Conservation (phyloP, 2,329 filamentous ascomycete species). For the Leptodontidium sp. region DNA sequence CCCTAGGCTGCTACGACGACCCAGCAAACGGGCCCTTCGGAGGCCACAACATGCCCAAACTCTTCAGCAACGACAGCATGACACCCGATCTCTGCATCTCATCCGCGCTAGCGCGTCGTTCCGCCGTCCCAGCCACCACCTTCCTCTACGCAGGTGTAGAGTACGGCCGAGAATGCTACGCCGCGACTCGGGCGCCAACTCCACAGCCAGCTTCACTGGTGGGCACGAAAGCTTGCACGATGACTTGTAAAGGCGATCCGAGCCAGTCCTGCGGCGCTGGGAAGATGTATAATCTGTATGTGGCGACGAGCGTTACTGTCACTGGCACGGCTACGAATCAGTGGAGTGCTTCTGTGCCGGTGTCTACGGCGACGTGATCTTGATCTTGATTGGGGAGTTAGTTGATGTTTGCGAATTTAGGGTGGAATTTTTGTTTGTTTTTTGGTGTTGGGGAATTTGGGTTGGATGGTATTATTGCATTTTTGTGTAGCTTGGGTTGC, state of each 20-base stretch:
- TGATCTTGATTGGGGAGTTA: neutral
- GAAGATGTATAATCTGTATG: conserved; percentile 49
- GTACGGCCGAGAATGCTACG: conserved; percentile 49
- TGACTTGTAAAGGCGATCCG: conserved; percentile 42
- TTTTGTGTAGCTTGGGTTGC: neutral
- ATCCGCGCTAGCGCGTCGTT: conserved; percentile 43
- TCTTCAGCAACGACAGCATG: conserved; percentile 47
- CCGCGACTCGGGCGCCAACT: conserved; percentile 38
- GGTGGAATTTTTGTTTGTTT: neutral
- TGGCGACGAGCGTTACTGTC: conserved; percentile 29
- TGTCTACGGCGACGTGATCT: conserved; percentile 1
- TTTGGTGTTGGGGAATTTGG: neutral
- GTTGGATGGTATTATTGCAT: neutral
- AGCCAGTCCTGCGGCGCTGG: conserved; percentile 46
- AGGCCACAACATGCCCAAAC: conserved; percentile 46
- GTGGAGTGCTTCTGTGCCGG: conserved; percentile 12
- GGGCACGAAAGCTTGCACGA: conserved; percentile 46
- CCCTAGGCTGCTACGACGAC: conserved; percentile 46
- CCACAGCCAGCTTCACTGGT: conserved; percentile 42
- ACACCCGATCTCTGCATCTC: conserved; percentile 49
- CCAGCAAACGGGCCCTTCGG: conserved; percentile 32
- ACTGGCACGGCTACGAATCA: conserved; percentile 23
- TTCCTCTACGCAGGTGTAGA: conserved; percentile 46
- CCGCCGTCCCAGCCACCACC: conserved; percentile 43
- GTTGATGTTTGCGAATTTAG: neutral